Percentiles rank a stretch among this genome's conserved stretches.
phyloP scores from a whole-genome alignment of 2,329 filamentous ascomycete genomes.

The Thielaviopsis ethacetica region DNA sequence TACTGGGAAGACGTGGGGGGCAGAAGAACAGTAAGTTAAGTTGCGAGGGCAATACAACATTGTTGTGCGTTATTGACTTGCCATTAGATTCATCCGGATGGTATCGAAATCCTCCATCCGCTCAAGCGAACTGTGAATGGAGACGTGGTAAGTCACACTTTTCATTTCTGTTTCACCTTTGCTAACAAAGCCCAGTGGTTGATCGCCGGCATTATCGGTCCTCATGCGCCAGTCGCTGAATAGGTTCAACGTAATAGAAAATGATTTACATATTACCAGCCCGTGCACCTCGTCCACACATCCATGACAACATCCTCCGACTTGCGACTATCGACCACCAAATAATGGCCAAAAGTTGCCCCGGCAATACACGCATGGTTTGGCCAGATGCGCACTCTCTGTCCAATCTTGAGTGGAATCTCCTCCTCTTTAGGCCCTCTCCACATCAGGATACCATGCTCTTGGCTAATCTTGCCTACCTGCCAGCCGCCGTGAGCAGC shows the following conservation, averaged over 20 bases:
- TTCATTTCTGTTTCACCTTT: not conserved
- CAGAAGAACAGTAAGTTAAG: constrained; percentile 49
- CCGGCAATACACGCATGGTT: constrained; percentile 71
- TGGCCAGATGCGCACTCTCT: constrained; percentile 56
- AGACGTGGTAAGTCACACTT: constrained; percentile 42
- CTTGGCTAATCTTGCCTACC: constrained; percentile 57
- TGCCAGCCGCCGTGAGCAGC: constrained; percentile 39
- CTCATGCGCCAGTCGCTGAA: too few relatives aligned
- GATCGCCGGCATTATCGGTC: not conserved
- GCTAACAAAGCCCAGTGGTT: not conserved
- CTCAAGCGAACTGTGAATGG: constrained; percentile 71
- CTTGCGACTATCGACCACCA: constrained; percentile 47
- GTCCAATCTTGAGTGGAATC: constrained; percentile 40
- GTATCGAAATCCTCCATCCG: constrained; percentile 59
- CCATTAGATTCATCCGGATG: constrained; percentile 57
- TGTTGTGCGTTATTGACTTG: constrained; percentile 8
- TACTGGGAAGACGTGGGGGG: constrained; percentile 70
- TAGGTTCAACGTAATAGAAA: not conserved
- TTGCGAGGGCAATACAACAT: constrained; percentile 12
- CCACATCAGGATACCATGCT: constrained; percentile 60
- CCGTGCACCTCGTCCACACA: constrained; percentile 56
- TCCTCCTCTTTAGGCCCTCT: constrained; percentile 26
- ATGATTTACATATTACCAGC: constrained; percentile 36
- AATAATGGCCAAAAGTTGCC: constrained; percentile 54
- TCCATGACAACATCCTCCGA: constrained; percentile 49